Evolutionary conservation across 2,329 filamentous ascomycete species (phyloP), one percentile per base, ranked within the genome.

Genomic region (Colletotrichum siamense): DNA sequence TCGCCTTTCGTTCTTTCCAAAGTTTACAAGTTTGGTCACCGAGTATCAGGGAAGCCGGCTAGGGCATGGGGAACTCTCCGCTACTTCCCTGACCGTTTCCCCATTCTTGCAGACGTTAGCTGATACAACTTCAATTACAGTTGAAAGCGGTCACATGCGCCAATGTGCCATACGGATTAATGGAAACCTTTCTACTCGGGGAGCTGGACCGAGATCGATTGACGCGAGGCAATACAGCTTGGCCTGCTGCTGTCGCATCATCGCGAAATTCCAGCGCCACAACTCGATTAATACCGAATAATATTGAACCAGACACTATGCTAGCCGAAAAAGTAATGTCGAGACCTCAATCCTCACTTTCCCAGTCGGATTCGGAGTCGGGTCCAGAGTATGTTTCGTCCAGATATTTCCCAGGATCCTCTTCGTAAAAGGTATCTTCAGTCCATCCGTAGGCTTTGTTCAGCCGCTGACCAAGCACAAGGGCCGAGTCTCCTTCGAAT

Each of bases 381-480:
- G n/a, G 12, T 59, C 13, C 15, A 59, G 26, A 59, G 13, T 4
- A 28, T 2, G 26, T 12, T 44, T n/a, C 39, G 3, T 44, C 18
- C 8, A n/a, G 8, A 7, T 44, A n/a, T 44, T 44, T 44, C 39
- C 18, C 18, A 44, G 39, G 39, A n/a, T 49, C 44, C 44, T 49
- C 44, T 49, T 49, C 61, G 8, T 72, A 75, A 79, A 87, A 87
- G 0, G 81, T 85, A 6, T 77, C 39, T 22, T 82, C 78, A 5
- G 70, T 76, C 85, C 85, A 87, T 5, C 84, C 85, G 76, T 86
- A 87, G 9, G 80, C 71, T 22, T 82, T 79, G 9, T 79, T 82
- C 71, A 88, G 64, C 8, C 85, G 80, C 22, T 79, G 78, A 1
- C 83, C 81, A 24, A 83, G 79, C 2, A 82, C 71, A 0, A 81